Conservation (phyloP, 805 yeast genomes). For the Ogataea glucozyma region DNA sequence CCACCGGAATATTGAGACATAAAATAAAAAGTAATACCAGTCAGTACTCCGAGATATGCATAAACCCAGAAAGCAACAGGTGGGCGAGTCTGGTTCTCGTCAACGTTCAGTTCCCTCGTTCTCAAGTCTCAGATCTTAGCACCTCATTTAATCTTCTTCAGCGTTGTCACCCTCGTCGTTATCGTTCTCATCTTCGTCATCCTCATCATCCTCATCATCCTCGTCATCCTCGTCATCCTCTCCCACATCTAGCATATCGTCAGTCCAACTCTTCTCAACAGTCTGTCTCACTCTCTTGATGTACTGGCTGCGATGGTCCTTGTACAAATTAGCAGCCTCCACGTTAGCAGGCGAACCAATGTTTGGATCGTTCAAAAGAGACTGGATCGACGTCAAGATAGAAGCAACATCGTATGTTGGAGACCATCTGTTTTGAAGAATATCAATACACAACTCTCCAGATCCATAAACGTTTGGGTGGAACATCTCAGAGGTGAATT, state of each 20-base stretch:
- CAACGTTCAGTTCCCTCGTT: slow-evolving; percentile 2
- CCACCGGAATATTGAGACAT: slow-evolving; percentile 2
- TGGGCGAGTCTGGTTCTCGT: background rate
- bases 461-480: slow-evolving; percentile 96
- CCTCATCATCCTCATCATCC: slow-evolving; percentile 22
- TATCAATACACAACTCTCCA: slow-evolving; percentile 95
- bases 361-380: slow-evolving; percentile 92
- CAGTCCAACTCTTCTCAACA: slow-evolving; percentile 93
- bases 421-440: slow-evolving; percentile 95
- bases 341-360: slow-evolving; percentile 96
- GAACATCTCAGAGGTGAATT: slow-evolving; percentile 91
- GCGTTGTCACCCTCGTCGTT: slow-evolving; percentile 1
- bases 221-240: slow-evolving; percentile 44
- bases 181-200: slow-evolving; percentile 21
- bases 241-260: slow-evolving; percentile 64
- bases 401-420: slow-evolving; percentile 98
- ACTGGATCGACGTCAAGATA: slow-evolving; percentile 89
- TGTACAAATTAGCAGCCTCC: slow-evolving; percentile 93
- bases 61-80: slow-evolving; percentile 1
- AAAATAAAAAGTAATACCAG: background rate
- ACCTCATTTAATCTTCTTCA: background rate
- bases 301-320: slow-evolving; percentile 93
- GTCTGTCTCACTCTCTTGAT: slow-evolving; percentile 89
- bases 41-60: slow-evolving; percentile 6
- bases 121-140: too few relatives aligned